Base-by-base conservation (phyloP, 306 rosid genomes). In the Trifolium subterraneum region DNA sequence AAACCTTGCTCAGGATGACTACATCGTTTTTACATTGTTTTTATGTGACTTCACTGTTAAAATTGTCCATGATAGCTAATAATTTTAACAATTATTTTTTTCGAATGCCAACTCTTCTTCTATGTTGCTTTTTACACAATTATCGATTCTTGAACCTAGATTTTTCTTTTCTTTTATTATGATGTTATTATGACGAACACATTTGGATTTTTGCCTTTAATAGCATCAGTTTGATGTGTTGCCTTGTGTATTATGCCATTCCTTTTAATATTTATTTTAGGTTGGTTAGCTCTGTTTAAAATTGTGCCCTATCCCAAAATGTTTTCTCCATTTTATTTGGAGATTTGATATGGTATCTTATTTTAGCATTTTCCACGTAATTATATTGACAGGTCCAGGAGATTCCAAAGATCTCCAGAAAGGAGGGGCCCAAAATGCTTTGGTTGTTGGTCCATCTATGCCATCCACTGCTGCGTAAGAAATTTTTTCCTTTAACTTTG, bases 401-500 rank as follows among this genome's bases (percentile, higher is more conserved):
- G 92, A 76, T 76, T 83, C 90, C 41, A 86, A 86, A 38, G 87
- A 81, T 80, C 62, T 64, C 12, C 85, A 82, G 14, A 85, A 81
- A 62, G 85, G 84, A 47, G 84, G 79, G 76, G 78, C 85, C 51
- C 93, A 94, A 47, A 92, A 87, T 74, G 86, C 93, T 19, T 81
- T 92, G 83, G 98, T 88, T 50, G 86, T 92, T 74, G 97, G 99
- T 64, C 99, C 98, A 62, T 16, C 96, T 36, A 88, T 82, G 68
- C 95, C 88, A 45, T 84, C 96, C 66, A 84, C 82, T 69, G 73
- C 89, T 47, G 72, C 75, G 99, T 94, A 74, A 75, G 88, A 70
- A 73, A 55, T 39, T 10, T 44, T 75, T 75, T 7, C 2, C 61
- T 77, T 70, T 11, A 20, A 44, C 19, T 64, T 55, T 56, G 25